Conservation (phyloP, 352 stramenopile species). For the Globisporangium polare region DNA sequence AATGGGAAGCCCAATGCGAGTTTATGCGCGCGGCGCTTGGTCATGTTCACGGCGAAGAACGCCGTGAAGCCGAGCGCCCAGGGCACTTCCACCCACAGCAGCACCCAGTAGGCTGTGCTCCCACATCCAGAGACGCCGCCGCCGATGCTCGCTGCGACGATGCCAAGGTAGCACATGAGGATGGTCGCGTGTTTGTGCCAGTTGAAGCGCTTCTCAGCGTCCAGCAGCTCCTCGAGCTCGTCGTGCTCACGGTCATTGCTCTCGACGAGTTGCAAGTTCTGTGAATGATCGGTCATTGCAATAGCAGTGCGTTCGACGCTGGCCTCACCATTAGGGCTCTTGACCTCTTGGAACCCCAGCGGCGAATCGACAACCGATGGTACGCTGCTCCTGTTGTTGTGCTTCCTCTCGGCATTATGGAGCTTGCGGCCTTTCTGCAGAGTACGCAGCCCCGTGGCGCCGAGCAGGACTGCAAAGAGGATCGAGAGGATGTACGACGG, state of each 20-base stretch:
- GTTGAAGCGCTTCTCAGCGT: constrained; percentile 33
- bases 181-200: constrained; percentile 34
- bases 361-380: constrained; percentile 13
- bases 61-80: constrained; percentile 41
- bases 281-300: not conserved
- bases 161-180: constrained; percentile 38
- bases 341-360: constrained; percentile 6
- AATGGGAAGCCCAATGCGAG: constrained; percentile 29
- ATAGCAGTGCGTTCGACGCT: not conserved
- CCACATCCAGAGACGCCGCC: constrained; percentile 10
- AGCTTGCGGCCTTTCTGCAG: constrained; percentile 23
- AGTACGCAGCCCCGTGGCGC: constrained; percentile 25
- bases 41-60: constrained; percentile 25
- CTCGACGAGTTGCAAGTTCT: constrained; percentile 9
- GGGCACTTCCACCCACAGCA: constrained; percentile 40
- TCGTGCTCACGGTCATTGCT: constrained; percentile 2
- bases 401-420: constrained; percentile 25
- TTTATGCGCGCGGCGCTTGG: constrained; percentile 34
- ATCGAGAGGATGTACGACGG: constrained; percentile 53
- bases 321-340: not conserved
- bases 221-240: constrained; percentile 10
- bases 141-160: constrained; percentile 21
- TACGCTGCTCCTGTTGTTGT: not conserved
- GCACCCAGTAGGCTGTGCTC: constrained; percentile 16
- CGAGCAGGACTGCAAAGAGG: constrained; percentile 43